phyloP scores from a whole-genome alignment of 169 alveolate species.

The Eimeria tenella region DNA sequence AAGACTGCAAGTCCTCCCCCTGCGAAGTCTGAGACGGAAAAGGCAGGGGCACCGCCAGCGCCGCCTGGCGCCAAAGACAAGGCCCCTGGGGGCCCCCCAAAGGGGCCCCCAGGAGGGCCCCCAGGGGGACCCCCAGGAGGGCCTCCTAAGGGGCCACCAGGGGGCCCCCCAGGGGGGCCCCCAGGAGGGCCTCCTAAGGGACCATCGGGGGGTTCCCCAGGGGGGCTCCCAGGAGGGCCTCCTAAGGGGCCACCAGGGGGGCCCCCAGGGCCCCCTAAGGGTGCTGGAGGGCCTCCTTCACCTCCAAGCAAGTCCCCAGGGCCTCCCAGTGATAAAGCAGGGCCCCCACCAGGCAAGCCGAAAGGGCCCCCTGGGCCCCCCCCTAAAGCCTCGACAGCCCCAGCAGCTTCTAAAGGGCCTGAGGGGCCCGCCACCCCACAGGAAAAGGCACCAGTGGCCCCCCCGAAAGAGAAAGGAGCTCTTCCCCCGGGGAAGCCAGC shows the following conservation, averaged over 20 bases:
- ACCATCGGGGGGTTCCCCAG: too few species aligned
- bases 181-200: too few species aligned
- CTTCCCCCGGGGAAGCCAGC: neutral
- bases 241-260: too few species aligned
- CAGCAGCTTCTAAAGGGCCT: constrained; percentile 7
- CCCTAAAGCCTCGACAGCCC: constrained; percentile 2
- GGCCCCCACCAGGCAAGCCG: neutral
- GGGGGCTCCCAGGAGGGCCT: too few species aligned
- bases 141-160: too few species aligned
- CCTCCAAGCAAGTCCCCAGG: neutral
- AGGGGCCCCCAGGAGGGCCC: too few species aligned
- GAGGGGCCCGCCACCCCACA: neutral
- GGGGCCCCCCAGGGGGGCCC: too few species aligned
- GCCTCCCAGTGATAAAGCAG: neutral
- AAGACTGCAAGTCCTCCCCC: neutral
- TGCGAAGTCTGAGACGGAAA: neutral
- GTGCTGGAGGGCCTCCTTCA: neutral
- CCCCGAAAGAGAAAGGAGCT: neutral
- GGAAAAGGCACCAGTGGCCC: neutral
- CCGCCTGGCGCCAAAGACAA: neutral
- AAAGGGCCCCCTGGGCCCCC: constrained; percentile 22
- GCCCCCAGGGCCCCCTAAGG: neutral
- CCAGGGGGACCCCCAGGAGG: too few species aligned
- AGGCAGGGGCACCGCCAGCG: neutral
- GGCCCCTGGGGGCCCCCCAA: neutral